Percentiles rank a stretch among this genome's conserved stretches.
Conservation (phyloP, 1,284 basidiomycete species). For the Malassezia arunalokei region DNA sequence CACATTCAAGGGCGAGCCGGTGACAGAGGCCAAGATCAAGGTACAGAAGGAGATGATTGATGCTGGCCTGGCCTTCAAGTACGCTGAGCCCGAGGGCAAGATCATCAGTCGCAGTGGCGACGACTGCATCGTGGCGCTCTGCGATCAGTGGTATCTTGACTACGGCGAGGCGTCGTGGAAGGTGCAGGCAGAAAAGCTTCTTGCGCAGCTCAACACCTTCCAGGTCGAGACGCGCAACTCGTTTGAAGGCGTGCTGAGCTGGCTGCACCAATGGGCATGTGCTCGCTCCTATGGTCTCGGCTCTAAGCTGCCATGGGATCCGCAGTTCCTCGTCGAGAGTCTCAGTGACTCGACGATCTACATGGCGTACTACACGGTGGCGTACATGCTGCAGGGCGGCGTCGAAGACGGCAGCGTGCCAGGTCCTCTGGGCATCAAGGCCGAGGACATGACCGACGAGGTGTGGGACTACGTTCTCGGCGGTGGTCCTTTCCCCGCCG, state of each 20-base stretch:
- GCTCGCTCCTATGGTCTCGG: slow-evolving; percentile 92
- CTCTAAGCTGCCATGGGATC: slow-evolving; percentile 92
- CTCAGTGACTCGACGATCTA: slow-evolving; percentile 96
- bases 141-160: slow-evolving; percentile 99
- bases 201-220: slow-evolving; percentile 81
- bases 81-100: slow-evolving; percentile 88
- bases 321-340: slow-evolving; percentile 88
- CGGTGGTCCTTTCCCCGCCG: slow-evolving; percentile 61
- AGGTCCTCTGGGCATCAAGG: slow-evolving; percentile 70
- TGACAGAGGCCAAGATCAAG: slow-evolving; percentile 80
- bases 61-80: slow-evolving; percentile 66
- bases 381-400: slow-evolving; percentile 52
- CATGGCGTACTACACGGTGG: slow-evolving; percentile 95
- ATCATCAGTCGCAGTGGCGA: slow-evolving; percentile 81
- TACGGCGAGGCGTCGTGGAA: slow-evolving; percentile 88
- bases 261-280: slow-evolving; percentile 98
- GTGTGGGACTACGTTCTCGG: slow-evolving; percentile 90
- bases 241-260: slow-evolving; percentile 81
- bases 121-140: slow-evolving; percentile 92
- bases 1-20: slow-evolving; percentile 71
- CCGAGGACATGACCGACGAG: slow-evolving; percentile 91
- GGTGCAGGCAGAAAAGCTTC: slow-evolving; percentile 67
- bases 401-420: slow-evolving; percentile 63
- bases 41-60: slow-evolving; percentile 76
- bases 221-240: slow-evolving; percentile 74